Evolutionary conservation across 2,329 filamentous ascomycete species (phyloP).

Genomic region (Madurella fahalii): DNA sequence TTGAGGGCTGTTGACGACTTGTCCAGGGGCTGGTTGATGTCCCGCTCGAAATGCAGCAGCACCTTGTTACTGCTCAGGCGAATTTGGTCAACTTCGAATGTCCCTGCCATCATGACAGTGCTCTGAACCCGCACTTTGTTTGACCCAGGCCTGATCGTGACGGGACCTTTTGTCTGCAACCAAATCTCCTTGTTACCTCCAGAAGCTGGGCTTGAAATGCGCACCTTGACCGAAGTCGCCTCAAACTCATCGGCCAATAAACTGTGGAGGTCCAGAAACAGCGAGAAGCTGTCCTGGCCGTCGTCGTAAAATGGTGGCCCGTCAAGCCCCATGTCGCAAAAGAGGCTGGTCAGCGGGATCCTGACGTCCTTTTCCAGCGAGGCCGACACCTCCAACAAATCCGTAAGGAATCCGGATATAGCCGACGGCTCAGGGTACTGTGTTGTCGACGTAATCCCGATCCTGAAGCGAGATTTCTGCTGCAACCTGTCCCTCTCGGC

Average conservation of each 20-base stretch:
- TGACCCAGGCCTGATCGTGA: slow-evolving; percentile 52
- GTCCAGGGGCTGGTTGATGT: slow-evolving; percentile 44
- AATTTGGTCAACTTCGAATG: slow-evolving; percentile 71
- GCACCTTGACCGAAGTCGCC: slow-evolving; percentile 61
- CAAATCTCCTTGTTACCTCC: slow-evolving; percentile 58
- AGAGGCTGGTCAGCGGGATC: slow-evolving; percentile 69
- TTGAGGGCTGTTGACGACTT: slow-evolving; percentile 50
- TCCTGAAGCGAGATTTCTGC: slow-evolving; percentile 35
- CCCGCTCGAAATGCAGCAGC: slow-evolving; percentile 60
- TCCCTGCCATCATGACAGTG: slow-evolving; percentile 61
- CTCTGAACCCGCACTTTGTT: slow-evolving; percentile 44
- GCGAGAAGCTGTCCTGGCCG: slow-evolving; percentile 68
- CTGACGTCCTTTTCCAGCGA: slow-evolving; percentile 55
- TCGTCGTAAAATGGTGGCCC: slow-evolving; percentile 66
- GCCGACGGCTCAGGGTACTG: slow-evolving; percentile 35
- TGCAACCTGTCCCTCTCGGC: slow-evolving; percentile 48
- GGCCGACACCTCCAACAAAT: slow-evolving; percentile 44
- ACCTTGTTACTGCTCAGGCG: slow-evolving; percentile 62
- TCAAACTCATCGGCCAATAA: slow-evolving; percentile 67
- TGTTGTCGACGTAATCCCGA: slow-evolving; percentile 20
- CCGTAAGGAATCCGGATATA: slow-evolving; percentile 46
- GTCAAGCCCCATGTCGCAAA: slow-evolving; percentile 64
- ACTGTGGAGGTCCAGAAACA: slow-evolving; percentile 66
- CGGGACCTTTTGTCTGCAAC: slow-evolving; percentile 30
- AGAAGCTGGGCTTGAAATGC: slow-evolving; percentile 52